Conservation (phyloP, 1,139 yeast species). For the Zygoascus meyerae region DNA sequence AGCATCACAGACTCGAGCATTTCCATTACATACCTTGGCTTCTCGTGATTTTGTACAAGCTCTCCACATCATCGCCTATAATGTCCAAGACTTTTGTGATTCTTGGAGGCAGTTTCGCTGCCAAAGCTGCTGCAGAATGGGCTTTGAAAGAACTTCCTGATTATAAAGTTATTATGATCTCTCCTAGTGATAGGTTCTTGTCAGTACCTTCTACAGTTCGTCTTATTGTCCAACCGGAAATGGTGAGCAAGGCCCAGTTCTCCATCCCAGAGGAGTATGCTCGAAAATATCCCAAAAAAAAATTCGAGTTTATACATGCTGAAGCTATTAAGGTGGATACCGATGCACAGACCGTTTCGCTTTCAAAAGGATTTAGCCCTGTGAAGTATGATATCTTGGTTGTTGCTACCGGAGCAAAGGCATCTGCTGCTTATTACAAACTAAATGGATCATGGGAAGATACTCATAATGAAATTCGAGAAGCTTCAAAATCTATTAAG, state of each 20-base stretch:
- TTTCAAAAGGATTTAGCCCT: slow-evolving; percentile 34
- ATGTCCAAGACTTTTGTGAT: slow-evolving; percentile 16
- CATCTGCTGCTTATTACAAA: slow-evolving; percentile 72
- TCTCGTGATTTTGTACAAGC: neutral
- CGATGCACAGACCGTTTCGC: slow-evolving; percentile 26
- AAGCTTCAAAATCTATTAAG: slow-evolving; percentile 66
- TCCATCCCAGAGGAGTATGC: slow-evolving; percentile 17
- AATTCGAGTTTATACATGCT: slow-evolving; percentile 27
- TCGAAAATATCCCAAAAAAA: slow-evolving; percentile 11
- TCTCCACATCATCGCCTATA: neutral
- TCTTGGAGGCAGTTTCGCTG: slow-evolving; percentile 26
- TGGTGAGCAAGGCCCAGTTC: slow-evolving; percentile 14
- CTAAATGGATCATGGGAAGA: slow-evolving; percentile 70
- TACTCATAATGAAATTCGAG: slow-evolving; percentile 66
- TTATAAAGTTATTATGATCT: slow-evolving; percentile 18
- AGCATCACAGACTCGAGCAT: too few species aligned
- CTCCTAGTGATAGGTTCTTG: slow-evolving; percentile 20
- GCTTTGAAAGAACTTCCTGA: slow-evolving; percentile 15
- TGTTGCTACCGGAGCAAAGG: slow-evolving; percentile 70
- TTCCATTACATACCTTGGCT: too few species aligned
- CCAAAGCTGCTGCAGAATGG: slow-evolving; percentile 17
- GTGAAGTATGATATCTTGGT: slow-evolving; percentile 65
- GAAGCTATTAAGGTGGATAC: slow-evolving; percentile 28
- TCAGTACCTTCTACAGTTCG: slow-evolving; percentile 26
- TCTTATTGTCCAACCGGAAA: slow-evolving; percentile 22